Conservation (phyloP, 176 grass and related monocot genomes). For the Carex myosuroides region DNA sequence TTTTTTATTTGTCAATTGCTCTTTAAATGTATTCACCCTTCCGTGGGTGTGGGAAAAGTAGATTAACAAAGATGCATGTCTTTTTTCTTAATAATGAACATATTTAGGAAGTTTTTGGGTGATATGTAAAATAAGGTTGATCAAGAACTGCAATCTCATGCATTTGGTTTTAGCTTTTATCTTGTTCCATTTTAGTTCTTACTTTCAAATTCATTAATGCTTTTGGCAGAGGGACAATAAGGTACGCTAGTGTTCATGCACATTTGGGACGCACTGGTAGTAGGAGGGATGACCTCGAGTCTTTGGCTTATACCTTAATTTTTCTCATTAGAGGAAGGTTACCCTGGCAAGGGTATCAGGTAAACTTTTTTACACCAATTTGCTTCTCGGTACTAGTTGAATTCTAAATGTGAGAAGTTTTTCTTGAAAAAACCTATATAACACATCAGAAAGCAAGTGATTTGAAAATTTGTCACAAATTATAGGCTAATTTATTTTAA, state of each 20-base stretch:
- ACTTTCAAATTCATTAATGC: slow-evolving; percentile 9
- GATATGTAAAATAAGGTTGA: not conserved
- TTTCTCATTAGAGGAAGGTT: slow-evolving; percentile 95
- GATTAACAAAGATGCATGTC: not conserved
- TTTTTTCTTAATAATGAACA: not conserved
- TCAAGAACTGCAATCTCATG: not conserved
- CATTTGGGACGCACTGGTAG: slow-evolving; percentile 96
- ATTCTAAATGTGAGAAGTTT: not conserved
- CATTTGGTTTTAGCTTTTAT: not conserved
- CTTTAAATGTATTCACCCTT: not conserved
- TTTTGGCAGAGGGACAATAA: slow-evolving; percentile 79
- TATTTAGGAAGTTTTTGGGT: not conserved
- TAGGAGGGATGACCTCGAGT: slow-evolving; percentile 97
- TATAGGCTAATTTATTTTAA: not conserved
- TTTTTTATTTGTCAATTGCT: not conserved
- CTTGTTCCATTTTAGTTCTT: not conserved
- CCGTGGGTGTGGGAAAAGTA: not conserved
- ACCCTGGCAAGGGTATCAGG: slow-evolving; percentile 99
- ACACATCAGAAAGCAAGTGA: not conserved
- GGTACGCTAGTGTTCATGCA: slow-evolving; percentile 97
- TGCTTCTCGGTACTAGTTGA: not conserved
- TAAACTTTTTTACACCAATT: slow-evolving; percentile 13
- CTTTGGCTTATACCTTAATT: slow-evolving; percentile 86
- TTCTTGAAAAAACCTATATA: not conserved
- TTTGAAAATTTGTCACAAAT: not conserved